Evolutionary conservation across 352 stramenopile species (phyloP), one percentile per base, ranked within the genome.

Genomic region (Globisporangium iwayamae): DNA sequence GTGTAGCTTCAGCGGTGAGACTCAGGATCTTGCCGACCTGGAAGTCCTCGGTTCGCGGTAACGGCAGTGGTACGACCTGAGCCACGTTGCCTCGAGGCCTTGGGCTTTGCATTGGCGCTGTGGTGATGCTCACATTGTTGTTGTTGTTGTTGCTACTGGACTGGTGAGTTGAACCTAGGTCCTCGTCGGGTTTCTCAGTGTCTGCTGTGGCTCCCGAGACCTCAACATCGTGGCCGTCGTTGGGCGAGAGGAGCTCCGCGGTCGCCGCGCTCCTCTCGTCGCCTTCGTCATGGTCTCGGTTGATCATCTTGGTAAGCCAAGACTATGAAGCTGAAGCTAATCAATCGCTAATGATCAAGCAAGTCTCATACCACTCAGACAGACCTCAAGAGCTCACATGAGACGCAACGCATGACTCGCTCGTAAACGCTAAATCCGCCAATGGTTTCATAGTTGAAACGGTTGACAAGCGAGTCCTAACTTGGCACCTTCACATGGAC

Each of bases 21-120:
- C 52, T 10, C n/a, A 82, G 53, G n/a, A 74, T 46, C 66, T 85
- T 85, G 30, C 77, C 84, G 6, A 73, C 74, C 41, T 89, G 79
- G 60, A 91, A 88, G 36, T 78, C 65, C 8, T 64, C 63, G 11
- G 66, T 79, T 10, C 73, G 65, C 18, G 74, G 70, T 20, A 78
- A 34, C 10, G 61, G 52, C n/a, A 83, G 14, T 8, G 76, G 65
- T 0, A 65, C 70, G 9, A 79, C 64, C 28, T 78, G 73, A 2
- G 66, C 65, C 62, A 22, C 25, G 20, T 2, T 28, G 13, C 30
- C 14, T 3, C 47, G 36, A 41, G 25, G 5, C 2, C 9, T 56
- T 22, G 60, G 10, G 3, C 25, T 55, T 39, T 3, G 16, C 18
- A 28, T 18, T 28, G 32, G 16, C 20, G 50, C 30, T 28, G 32